Conservation (phyloP, 345 rosid species). For the Passiflora organensis region DNA sequence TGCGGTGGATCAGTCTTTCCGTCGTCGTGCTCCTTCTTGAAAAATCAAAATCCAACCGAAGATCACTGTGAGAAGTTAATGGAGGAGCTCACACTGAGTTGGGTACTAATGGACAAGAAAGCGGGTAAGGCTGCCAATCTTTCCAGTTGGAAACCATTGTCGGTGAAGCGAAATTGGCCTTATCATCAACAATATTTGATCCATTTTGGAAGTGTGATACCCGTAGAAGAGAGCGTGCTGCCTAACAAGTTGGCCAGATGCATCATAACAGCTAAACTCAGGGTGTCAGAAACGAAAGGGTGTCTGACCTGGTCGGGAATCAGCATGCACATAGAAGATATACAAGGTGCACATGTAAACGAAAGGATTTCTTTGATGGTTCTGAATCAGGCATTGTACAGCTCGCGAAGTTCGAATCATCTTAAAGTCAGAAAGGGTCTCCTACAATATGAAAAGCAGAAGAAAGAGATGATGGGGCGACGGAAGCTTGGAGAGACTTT, state of each 20-base stretch:
- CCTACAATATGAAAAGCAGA: constrained; percentile 17
- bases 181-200: constrained; percentile 9
- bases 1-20: constrained; percentile 1
- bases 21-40: too few species aligned
- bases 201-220: constrained; percentile 29
- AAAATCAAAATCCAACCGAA: neutral
- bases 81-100: constrained; percentile 24
- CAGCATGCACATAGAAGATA: constrained; percentile 26
- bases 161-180: constrained; percentile 20
- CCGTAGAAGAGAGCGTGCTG: constrained; percentile 16
- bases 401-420: constrained; percentile 13
- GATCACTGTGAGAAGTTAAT: constrained; percentile 9
- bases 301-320: constrained; percentile 14
- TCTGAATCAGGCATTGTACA: constrained; percentile 26
- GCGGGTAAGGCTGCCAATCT: constrained; percentile 32
- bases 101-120: constrained; percentile 35
- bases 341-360: constrained; percentile 12
- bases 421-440: constrained; percentile 11
- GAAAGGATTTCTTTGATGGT: constrained; percentile 20
- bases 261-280: constrained; percentile 19
- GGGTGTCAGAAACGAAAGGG: constrained; percentile 2
- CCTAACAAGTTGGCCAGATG: constrained; percentile 22
- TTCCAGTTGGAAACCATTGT: constrained; percentile 30
- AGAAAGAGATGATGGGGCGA: constrained; percentile 14
- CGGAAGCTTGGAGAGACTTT: constrained; percentile 10